Evolutionary conservation across 768 basidiomycete genomes (phyloP).

Genomic region (Daedaleopsis nitida): DNA sequence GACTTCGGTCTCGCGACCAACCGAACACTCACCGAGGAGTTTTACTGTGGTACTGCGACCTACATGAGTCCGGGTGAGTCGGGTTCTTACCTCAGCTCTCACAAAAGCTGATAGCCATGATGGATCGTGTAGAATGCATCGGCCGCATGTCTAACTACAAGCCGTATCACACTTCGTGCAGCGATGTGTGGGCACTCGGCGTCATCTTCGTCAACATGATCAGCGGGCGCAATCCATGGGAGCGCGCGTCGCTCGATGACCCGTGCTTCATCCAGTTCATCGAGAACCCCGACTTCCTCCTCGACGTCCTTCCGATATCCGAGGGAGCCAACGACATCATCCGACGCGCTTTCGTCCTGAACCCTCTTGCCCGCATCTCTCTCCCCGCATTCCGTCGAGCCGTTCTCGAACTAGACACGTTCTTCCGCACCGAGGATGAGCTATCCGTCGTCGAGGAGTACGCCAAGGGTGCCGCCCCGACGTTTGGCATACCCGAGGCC

Average conservation of each 20-base stretch:
- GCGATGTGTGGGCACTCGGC: conserved; percentile 30
- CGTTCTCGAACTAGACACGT: conserved; percentile 23
- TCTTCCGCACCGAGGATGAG: conserved; percentile 24
- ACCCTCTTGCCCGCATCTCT: conserved; percentile 18
- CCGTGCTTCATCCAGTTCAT: conserved; percentile 68
- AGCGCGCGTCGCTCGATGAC: conserved; percentile 64
- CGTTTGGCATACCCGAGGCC: background rate
- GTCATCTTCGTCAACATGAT: conserved; percentile 53
- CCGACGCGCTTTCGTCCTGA: conserved; percentile 43
- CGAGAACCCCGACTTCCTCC: conserved; percentile 63
- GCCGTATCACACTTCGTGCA: conserved; percentile 33
- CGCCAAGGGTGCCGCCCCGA: background rate
- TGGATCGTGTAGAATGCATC: conserved; percentile 21
- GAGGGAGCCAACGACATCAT: conserved; percentile 62
- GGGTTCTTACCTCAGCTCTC: background rate
- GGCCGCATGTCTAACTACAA: conserved; percentile 7
- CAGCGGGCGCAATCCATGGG: conserved; percentile 71
- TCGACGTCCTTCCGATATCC: conserved; percentile 73
- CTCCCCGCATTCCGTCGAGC: conserved; percentile 19
- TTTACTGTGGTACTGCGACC: conserved; percentile 21
- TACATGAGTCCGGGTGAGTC: conserved; percentile 7
- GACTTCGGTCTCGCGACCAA: conserved; percentile 40
- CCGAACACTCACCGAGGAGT: conserved; percentile 16
- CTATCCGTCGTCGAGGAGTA: background rate
- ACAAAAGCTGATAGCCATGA: background rate